A percentile compares a stretch with the other conserved stretches of the same genome.
phyloP scores from a whole-genome alignment of 2,329 filamentous ascomycete genomes.

The Colletotrichum eremochloae region DNA sequence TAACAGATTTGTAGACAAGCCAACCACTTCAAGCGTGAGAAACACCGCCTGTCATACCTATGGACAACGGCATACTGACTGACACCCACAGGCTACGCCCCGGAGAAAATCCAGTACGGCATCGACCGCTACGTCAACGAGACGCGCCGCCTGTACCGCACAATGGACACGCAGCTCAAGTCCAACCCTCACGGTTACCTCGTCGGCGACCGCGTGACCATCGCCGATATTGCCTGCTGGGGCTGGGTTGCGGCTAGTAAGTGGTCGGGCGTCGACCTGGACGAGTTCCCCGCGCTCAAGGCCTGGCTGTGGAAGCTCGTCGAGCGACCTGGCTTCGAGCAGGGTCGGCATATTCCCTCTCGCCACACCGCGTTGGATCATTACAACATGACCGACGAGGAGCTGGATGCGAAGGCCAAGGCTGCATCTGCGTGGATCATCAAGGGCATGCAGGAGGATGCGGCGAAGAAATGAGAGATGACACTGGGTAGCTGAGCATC shows the following conservation, averaged over 20 bases:
- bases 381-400: slow-evolving; percentile 60
- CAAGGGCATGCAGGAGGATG: slow-evolving; percentile 76
- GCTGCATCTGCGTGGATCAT: slow-evolving; percentile 72
- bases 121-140: slow-evolving; percentile 87
- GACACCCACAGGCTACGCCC: slow-evolving; percentile 72
- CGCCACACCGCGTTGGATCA: slow-evolving; percentile 71
- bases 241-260: slow-evolving; percentile 76
- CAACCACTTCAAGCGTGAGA: slow-evolving; percentile 81
- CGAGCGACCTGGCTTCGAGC: slow-evolving; percentile 78
- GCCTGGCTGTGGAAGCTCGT: slow-evolving; percentile 82
- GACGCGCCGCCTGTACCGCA: slow-evolving; percentile 83
- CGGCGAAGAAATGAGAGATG: slow-evolving; percentile 57
- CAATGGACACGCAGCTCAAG: slow-evolving; percentile 79
- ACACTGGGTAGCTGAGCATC: not conserved
- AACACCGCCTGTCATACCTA: too few relatives aligned
- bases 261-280: slow-evolving; percentile 68
- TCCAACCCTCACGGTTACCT: slow-evolving; percentile 69
- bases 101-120: slow-evolving; percentile 85
- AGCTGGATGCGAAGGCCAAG: slow-evolving; percentile 69
- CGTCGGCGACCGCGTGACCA: slow-evolving; percentile 77
- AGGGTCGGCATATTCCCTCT: slow-evolving; percentile 79
- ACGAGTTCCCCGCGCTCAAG: slow-evolving; percentile 81
- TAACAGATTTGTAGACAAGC: slow-evolving; percentile 65
- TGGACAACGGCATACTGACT: not conserved
- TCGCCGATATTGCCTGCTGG: slow-evolving; percentile 85